phyloP scores from a whole-genome alignment of 805 yeast genomes.

The Metschnikowia anglica region DNA sequence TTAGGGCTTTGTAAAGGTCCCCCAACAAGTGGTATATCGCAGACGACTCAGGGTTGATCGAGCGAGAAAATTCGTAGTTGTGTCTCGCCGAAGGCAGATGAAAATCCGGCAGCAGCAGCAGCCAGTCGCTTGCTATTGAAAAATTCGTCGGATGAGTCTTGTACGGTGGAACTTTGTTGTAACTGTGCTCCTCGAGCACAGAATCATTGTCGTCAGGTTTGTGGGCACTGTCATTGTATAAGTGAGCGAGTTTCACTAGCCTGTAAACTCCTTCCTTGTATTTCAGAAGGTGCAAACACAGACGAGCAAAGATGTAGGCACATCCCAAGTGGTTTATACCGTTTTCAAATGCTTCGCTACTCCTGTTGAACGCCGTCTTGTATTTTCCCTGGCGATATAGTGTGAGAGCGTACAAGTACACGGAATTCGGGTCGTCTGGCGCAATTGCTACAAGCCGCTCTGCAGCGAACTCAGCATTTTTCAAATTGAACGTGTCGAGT shows the following conservation, averaged over 20 bases:
- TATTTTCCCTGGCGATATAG: conserved; percentile 56
- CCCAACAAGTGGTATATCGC: conserved; percentile 70
- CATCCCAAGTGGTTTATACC: conserved; percentile 66
- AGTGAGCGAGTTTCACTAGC: conserved; percentile 29
- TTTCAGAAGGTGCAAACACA: conserved; percentile 55
- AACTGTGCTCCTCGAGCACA: conserved; percentile 4
- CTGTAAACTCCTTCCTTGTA: conserved; percentile 62
- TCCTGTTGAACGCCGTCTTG: conserved; percentile 57
- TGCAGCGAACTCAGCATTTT: conserved; percentile 82
- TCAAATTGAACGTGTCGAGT: conserved; percentile 64
- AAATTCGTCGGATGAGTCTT: background rate
- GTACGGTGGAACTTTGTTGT: conserved; percentile 3
- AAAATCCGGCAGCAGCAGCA: conserved; percentile 7
- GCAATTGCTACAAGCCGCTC: conserved; percentile 74
- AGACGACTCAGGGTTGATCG: conserved; percentile 62
- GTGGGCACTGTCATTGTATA: conserved; percentile 29
- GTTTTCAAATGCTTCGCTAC: conserved; percentile 34
- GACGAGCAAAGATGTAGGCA: conserved; percentile 67
- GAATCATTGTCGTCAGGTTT: conserved; percentile 2
- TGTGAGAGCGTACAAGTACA: conserved; percentile 69
- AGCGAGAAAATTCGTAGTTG: conserved; percentile 41
- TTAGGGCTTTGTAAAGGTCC: conserved; percentile 55
- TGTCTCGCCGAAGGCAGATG: conserved; percentile 22
- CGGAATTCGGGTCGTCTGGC: conserved; percentile 54
- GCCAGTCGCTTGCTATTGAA: background rate